A percentile compares a stretch with the other conserved stretches of the same genome.
These are phyloP conservation scores for Penicillium cosmopolitanum DNA, from an alignment of 495 filamentous ascomycete species.

Conservation along the genomic window DNA sequence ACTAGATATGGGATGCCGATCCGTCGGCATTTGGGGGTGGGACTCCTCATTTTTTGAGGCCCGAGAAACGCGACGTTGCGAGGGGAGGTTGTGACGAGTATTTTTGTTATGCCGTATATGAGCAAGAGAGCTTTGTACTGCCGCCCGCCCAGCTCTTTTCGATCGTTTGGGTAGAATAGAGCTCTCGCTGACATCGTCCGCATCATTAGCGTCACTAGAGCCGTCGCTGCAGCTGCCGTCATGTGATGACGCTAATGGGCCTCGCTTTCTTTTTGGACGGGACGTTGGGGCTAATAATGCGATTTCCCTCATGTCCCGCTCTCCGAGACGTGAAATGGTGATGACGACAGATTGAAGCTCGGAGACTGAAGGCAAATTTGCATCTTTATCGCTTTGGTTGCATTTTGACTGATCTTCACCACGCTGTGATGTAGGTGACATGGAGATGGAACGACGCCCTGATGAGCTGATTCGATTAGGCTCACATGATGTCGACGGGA, in stretches of 20 bases:
- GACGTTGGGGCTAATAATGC: constrained; percentile 3
- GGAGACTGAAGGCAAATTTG: constrained; percentile 8
- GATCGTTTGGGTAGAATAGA: background rate
- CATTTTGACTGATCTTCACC: background rate
- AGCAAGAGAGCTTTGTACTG: background rate
- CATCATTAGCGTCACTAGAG: constrained; percentile 9
- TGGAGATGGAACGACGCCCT: background rate
- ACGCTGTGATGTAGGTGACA: background rate
- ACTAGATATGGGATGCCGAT: background rate
- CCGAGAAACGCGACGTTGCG: background rate
- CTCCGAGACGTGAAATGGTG: constrained; percentile 4
- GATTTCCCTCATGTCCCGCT: constrained; percentile 4
- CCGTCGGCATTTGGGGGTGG: background rate
- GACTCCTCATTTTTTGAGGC: background rate
- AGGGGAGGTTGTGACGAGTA: constrained; percentile 3
- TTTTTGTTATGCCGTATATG: constrained; percentile 4
- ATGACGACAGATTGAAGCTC: constrained; percentile 10
- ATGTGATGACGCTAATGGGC: constrained; percentile 2
- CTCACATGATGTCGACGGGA: background rate
- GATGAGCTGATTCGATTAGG: background rate
- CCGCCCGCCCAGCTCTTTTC: constrained; percentile 9
- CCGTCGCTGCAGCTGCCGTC: constrained; percentile 11
- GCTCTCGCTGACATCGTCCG: constrained; percentile 7
- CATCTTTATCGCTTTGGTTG: background rate
- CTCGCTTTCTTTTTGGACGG: constrained; percentile 11